These are phyloP conservation scores for Aspergillus phoenicis DNA, from an alignment of 2,329 filamentous ascomycete genomes.

Conservation along the genomic window DNA sequence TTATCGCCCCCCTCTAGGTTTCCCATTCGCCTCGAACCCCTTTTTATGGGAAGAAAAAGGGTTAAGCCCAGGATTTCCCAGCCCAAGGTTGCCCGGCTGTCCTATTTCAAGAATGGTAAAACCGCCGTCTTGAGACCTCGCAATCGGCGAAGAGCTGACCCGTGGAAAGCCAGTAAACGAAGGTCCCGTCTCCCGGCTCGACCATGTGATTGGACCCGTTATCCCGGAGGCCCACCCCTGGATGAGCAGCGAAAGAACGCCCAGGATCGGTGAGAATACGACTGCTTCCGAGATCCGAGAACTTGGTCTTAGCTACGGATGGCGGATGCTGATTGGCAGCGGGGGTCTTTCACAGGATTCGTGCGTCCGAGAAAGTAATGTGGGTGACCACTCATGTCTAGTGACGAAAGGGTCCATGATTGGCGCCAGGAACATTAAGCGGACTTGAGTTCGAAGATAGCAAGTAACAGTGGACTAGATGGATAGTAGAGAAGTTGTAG, in stretches of 20 bases:
- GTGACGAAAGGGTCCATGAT: slow-evolving; percentile 9
- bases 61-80: background rate
- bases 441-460: background rate
- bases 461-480: background rate
- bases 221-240: slow-evolving; percentile 6
- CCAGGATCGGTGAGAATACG: slow-evolving; percentile 4
- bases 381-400: slow-evolving; percentile 1
- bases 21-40: slow-evolving; percentile 1
- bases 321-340: slow-evolving; percentile 9
- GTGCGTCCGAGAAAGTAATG: background rate
- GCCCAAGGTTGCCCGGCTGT: background rate
- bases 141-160: background rate
- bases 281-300: slow-evolving; percentile 13
- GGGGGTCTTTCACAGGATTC: background rate
- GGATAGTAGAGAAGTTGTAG: too few relatives aligned
- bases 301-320: slow-evolving; percentile 10
- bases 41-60: background rate
- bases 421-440: slow-evolving; percentile 13
- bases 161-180: slow-evolving; percentile 1
- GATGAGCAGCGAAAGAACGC: slow-evolving; percentile 7
- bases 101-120: slow-evolving; percentile 9
- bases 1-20: background rate
- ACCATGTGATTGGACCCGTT: slow-evolving; percentile 1
- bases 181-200: background rate
- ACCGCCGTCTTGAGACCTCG: background rate